Evolutionary conservation across 352 stramenopile genomes (phyloP).

Genomic region (Phytophthora hybrid): DNA sequence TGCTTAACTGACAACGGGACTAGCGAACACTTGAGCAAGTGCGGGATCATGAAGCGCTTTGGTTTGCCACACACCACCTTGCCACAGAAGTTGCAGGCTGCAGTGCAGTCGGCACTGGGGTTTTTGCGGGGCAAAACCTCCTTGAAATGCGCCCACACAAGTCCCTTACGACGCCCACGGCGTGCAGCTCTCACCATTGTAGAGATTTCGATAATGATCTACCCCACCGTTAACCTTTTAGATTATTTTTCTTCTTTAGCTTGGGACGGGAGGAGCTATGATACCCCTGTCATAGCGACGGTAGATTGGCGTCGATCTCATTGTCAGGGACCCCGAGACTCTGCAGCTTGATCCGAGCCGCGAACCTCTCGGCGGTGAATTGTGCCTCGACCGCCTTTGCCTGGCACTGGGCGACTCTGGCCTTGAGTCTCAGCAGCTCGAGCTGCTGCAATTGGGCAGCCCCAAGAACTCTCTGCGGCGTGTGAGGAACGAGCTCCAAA

Average conservation of each 20-base stretch:
- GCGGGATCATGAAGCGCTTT: not conserved
- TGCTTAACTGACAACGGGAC: not conserved
- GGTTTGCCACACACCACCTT: not conserved
- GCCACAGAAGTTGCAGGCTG: not conserved
- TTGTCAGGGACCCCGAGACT: conserved; percentile 4
- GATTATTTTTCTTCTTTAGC: not conserved
- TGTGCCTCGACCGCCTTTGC: conserved; percentile 5
- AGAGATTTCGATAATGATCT: not conserved
- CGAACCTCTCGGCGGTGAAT: conserved; percentile 9
- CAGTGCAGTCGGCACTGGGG: not conserved
- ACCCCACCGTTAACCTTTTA: not conserved
- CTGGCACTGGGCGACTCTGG: conserved; percentile 11
- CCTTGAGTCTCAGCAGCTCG: conserved; percentile 12
- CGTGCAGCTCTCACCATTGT: not conserved
- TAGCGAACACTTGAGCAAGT: not conserved
- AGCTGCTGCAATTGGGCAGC: conserved; percentile 1
- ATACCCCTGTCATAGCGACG: conserved; percentile 2
- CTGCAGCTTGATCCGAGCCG: conserved; percentile 16
- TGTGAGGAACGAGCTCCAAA: conserved; percentile 6
- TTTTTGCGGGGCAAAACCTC: not conserved
- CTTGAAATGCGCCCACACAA: not conserved
- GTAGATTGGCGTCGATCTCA: conserved; percentile 15
- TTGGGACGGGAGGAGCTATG: not conserved
- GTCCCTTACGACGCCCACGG: not conserved
- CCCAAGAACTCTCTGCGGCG: not conserved